phyloP scores from a whole-genome alignment of 805 yeast genomes.

The Zygoascus biomembranicola region DNA sequence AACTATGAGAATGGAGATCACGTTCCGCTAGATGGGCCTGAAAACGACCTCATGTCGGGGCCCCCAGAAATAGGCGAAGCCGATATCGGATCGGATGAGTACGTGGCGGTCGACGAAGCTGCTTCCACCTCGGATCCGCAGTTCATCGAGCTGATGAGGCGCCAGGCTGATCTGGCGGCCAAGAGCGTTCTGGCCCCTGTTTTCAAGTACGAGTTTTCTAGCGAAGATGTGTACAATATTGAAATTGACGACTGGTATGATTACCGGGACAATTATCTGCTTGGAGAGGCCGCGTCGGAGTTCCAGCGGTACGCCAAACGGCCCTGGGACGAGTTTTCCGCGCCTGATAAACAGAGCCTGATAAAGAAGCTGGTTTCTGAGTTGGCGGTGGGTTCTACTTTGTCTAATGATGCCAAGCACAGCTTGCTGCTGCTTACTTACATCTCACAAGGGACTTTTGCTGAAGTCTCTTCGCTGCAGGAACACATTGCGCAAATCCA shows the following conservation, averaged over 20 bases:
- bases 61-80: background rate
- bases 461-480: slow-evolving; percentile 15
- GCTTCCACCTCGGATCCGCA: slow-evolving; percentile 8
- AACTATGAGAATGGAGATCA: background rate
- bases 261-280: slow-evolving; percentile 16
- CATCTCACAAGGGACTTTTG: slow-evolving; percentile 27
- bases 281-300: slow-evolving; percentile 11
- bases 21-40: background rate
- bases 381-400: background rate
- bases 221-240: slow-evolving; percentile 28
- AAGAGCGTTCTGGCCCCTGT: slow-evolving; percentile 31
- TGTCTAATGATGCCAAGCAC: background rate
- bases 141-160: slow-evolving; percentile 16
- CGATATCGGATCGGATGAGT: slow-evolving; percentile 8
- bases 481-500: slow-evolving; percentile 22
- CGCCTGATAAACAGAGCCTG: slow-evolving; percentile 1
- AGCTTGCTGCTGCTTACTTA: slow-evolving; percentile 19
- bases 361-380: background rate
- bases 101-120: slow-evolving; percentile 18
- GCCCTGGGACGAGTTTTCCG: background rate
- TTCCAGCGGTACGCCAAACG: slow-evolving; percentile 4
- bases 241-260: slow-evolving; percentile 45
- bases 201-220: slow-evolving; percentile 36
- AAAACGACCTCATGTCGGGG: background rate
- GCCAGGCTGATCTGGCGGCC: slow-evolving; percentile 9